phyloP scores from a whole-genome alignment of 805 yeast genomes.

The Sugiyamaella boreocaroliniensis region DNA sequence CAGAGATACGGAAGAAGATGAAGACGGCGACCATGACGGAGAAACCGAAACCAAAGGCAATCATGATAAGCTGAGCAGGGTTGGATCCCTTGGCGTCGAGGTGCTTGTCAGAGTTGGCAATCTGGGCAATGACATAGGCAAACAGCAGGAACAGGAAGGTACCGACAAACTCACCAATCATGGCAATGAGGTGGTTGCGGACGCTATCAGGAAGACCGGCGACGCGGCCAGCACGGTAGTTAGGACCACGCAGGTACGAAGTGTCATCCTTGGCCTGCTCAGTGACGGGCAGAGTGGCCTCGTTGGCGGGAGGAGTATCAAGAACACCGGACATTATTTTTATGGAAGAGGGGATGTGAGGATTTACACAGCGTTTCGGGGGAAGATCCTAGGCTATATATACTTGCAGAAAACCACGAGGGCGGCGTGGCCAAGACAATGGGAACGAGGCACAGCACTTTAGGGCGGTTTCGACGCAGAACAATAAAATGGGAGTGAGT shows the following conservation, averaged over 20 bases:
- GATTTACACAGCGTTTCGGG: neutral
- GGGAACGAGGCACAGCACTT: neutral
- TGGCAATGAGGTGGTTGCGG: constrained; percentile 62
- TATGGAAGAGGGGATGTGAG: no score
- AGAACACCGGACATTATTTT: constrained; percentile 6
- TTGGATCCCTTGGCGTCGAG: constrained; percentile 39
- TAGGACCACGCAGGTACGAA: neutral
- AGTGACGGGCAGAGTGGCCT: constrained; percentile 9
- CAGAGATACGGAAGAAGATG: constrained; percentile 67
- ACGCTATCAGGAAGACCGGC: constrained; percentile 38
- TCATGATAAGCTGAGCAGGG: constrained; percentile 69
- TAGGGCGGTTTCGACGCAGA: neutral
- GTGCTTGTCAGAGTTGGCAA: constrained; percentile 56
- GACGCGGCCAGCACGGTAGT: neutral
- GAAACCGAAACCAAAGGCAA: constrained; percentile 80
- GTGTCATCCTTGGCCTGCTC: constrained; percentile 7
- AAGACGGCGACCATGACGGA: constrained; percentile 71
- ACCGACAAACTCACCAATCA: constrained; percentile 76
- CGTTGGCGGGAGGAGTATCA: constrained; percentile 8
- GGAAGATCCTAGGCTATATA: neutral
- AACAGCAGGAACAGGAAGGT: constrained; percentile 78
- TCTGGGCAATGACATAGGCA: constrained; percentile 76
- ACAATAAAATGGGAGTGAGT: neutral
- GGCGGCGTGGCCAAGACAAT: neutral
- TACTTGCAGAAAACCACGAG: neutral